Percentiles rank a stretch among this genome's conserved stretches.
These are phyloP conservation scores for Pythium volutum DNA, from an alignment of 352 stramenopile genomes.

Conservation along the genomic window DNA sequence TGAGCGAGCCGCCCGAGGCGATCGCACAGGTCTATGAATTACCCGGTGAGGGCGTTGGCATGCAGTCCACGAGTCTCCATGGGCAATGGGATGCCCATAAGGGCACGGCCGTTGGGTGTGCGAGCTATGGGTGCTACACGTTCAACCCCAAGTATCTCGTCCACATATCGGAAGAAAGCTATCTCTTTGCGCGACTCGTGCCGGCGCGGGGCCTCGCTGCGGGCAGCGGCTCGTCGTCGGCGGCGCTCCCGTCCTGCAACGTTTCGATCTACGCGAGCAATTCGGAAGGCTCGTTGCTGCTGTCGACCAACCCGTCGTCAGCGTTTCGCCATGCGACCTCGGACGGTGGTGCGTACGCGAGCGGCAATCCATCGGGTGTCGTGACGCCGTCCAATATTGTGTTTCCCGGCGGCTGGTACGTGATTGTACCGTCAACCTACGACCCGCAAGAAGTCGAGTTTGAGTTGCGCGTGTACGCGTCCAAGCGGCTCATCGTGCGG, in stretches of 20 bases:
- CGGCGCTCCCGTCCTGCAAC: conserved; percentile 50
- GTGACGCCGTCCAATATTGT: conserved; percentile 31
- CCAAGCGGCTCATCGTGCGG: conserved; percentile 36
- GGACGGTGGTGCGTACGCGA: conserved; percentile 49
- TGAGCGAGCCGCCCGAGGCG: conserved; percentile 51
- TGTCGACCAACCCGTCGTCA: conserved; percentile 58
- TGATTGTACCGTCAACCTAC: conserved; percentile 75
- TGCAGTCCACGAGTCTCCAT: conserved; percentile 37
- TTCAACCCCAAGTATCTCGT: conserved; percentile 82
- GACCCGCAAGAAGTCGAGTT: conserved; percentile 56
- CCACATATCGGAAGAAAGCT: conserved; percentile 43
- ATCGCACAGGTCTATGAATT: conserved; percentile 35
- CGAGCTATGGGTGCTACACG: conserved; percentile 78
- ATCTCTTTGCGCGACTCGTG: conserved; percentile 56
- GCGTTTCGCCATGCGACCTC: conserved; percentile 57
- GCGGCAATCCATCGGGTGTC: conserved; percentile 51
- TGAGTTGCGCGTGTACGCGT: conserved; percentile 58
- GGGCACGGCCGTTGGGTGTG: conserved; percentile 68
- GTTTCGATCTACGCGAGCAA: conserved; percentile 70
- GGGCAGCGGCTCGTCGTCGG: conserved; percentile 10
- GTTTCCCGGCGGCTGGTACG: conserved; percentile 59
- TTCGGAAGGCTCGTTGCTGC: conserved; percentile 45
- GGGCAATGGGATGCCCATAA: conserved; percentile 50
- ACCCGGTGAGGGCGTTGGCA: conserved; percentile 49
- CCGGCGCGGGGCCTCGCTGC: conserved; percentile 24